Conservation (phyloP, 345 rosid species). For the Dipteronia dyeriana region DNA sequence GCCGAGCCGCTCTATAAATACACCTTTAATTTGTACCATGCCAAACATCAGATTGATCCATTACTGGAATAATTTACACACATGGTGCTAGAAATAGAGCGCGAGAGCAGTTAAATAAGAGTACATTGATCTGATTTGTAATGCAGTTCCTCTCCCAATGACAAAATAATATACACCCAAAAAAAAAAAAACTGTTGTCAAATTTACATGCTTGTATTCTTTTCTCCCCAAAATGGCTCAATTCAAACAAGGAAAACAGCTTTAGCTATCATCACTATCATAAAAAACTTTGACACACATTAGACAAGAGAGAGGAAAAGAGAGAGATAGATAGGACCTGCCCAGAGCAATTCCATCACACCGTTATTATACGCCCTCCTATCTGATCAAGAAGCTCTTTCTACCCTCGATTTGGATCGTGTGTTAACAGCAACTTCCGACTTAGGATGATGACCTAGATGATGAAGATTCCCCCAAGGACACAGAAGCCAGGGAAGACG, state of each 20-base stretch:
- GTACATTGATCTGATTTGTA: constrained; percentile 10
- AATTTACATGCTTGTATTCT: constrained; percentile 57
- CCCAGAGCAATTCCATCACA: constrained; percentile 15
- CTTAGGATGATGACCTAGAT: constrained; percentile 46
- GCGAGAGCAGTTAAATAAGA: constrained; percentile 6
- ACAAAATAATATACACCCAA: constrained; percentile 36
- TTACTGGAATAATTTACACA: not conserved
- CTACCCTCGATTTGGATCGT: constrained; percentile 15
- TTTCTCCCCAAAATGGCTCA: constrained; percentile 31
- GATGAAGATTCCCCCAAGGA: constrained; percentile 78
- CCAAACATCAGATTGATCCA: not conserved
- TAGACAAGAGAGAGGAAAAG: not conserved
- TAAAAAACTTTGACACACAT: constrained; percentile 13
- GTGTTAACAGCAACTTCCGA: constrained; percentile 6
- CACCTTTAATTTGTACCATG: too few relatives aligned
- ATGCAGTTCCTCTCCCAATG: constrained; percentile 22
- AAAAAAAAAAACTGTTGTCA: constrained; percentile 41
- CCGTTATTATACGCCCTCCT: constrained; percentile 14
- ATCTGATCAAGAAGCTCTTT: constrained; percentile 26
- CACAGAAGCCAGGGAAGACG: constrained; percentile 87
- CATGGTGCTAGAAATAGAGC: not conserved
- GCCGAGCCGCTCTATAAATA: too few relatives aligned
- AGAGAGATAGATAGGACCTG: constrained; percentile 15
- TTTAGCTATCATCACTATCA: constrained; percentile 28
- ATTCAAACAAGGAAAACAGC: constrained; percentile 35